Evolutionary conservation across 139 green algal species (phyloP).

Genomic region (Chlamydomonas sp.): DNA sequence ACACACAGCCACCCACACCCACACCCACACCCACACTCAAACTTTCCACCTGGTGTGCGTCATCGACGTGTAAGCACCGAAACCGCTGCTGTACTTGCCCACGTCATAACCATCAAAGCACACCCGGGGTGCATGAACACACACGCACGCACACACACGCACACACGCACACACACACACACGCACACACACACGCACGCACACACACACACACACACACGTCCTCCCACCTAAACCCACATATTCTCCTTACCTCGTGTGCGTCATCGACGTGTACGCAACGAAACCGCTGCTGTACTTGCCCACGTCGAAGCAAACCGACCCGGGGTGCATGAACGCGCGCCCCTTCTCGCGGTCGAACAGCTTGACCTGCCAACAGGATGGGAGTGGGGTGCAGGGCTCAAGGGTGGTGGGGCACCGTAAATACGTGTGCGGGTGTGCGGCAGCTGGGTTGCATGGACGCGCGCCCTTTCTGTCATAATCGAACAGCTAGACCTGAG

Average conservation of each 20-base stretch:
- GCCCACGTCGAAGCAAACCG: constrained; percentile 68
- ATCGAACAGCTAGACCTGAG: too few relatives aligned
- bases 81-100: constrained; percentile 62
- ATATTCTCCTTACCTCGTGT: too few relatives aligned
- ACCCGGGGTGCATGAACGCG: constrained; percentile 88
- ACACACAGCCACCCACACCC: background rate
- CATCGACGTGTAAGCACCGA: constrained; percentile 83
- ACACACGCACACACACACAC: too few relatives aligned
- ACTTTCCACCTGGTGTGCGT: too few relatives aligned
- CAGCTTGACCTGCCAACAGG: constrained; percentile 51
- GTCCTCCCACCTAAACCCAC: background rate
- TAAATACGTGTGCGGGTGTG: too few relatives aligned
- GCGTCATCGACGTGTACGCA: constrained; percentile 79
- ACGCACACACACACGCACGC: too few relatives aligned
- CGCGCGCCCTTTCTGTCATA: too few relatives aligned
- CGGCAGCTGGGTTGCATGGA: too few relatives aligned
- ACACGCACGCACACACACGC: constrained; percentile 56
- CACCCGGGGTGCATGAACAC: constrained; percentile 89
- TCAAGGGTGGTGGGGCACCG: too few relatives aligned
- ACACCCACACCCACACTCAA: background rate
- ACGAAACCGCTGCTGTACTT: constrained; percentile 69
- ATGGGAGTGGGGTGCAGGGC: too few relatives aligned
- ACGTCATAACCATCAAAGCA: constrained; percentile 71
- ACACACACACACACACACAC: background rate
- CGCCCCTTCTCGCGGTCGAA: constrained; percentile 64